Evolutionary conservation across 768 basidiomycete species (phyloP), one percentile per base, ranked within the genome.

Genomic region (Pleurotus eryngii): DNA sequence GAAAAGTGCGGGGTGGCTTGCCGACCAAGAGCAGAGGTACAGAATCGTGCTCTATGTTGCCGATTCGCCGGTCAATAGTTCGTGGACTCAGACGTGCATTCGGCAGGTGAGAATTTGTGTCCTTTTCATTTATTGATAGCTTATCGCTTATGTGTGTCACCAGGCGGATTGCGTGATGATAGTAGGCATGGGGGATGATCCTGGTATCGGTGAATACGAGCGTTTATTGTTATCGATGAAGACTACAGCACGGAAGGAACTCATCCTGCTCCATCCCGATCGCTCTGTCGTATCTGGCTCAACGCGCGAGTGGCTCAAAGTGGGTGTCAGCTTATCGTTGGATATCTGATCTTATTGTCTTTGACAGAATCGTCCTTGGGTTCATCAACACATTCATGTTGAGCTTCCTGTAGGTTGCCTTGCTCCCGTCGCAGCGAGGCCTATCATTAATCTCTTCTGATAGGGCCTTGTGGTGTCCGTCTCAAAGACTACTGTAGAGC

Each of bases 1-100:
- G 42, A 99, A 98, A 76, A 90, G 76, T 17, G 78, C 78, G 42
- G 77, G 90, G 2, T 98, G 97, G 97, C 76, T 99, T 5, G 93
- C 96, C 14, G 95, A 98, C 70, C 89, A 90, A 68, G 95, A 98
- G 69, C 92, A 98, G 73, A 83, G 91, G 65, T 97, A 89, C 67
- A 82, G 93, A 26, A 97, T 86, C 2, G 95, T 98, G 0, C 81
- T 99, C 14, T 98, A 98, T 67, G 93, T 99, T 30, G 96, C 92
- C 5, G 95, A 99, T 71, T 94, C 96, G 0, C 87, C 95, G 0
- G 94, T 96, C 37, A 91, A 85, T 57, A 95, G 92, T 58, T 90
- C 93, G 17, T 99, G 97, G 97, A 98, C 96, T 27, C 90, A 98
- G 71, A 98, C 95, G 0, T 98, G 95, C 69, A 95, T 99, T 60